These are phyloP conservation scores for Otatea glauca DNA, from an alignment of 176 grass and related monocot species.

Conservation along the genomic window DNA sequence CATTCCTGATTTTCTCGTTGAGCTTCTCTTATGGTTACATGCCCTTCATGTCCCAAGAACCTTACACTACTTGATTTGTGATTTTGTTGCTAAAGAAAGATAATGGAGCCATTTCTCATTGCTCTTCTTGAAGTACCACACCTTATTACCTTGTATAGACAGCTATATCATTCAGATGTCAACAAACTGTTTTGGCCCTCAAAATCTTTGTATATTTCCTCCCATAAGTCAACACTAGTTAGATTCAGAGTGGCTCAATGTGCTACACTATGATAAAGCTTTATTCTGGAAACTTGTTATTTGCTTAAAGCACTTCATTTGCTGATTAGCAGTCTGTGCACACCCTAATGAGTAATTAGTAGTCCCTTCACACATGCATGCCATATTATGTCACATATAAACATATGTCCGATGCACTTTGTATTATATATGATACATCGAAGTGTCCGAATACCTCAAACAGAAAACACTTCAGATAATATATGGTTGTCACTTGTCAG, in stretches of 20 bases:
- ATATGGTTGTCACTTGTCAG: not conserved
- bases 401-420: not conserved
- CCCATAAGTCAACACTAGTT: constrained; percentile 14
- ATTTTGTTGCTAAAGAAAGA: not conserved
- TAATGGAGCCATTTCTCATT: not conserved
- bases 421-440: not conserved
- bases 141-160: not conserved
- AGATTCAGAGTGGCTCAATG: not conserved
- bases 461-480: not conserved
- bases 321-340: not conserved
- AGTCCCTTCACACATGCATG: not conserved
- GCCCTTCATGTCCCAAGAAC: not conserved
- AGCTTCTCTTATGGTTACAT: not conserved
- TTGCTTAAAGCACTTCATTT: not conserved
- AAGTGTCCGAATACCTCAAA: not conserved
- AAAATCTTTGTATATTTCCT: not conserved
- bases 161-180: constrained; percentile 14
- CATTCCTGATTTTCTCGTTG: constrained; percentile 9
- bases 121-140: constrained; percentile 9
- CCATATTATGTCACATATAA: constrained; percentile 5
- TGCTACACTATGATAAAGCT: constrained; percentile 10
- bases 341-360: not conserved
- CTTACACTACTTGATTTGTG: constrained; percentile 7
- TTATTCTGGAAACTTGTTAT: not conserved
- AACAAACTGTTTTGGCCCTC: not conserved